Base-by-base conservation (phyloP, 202 grass and related monocot species). In the Carex sylvatica region DNA sequence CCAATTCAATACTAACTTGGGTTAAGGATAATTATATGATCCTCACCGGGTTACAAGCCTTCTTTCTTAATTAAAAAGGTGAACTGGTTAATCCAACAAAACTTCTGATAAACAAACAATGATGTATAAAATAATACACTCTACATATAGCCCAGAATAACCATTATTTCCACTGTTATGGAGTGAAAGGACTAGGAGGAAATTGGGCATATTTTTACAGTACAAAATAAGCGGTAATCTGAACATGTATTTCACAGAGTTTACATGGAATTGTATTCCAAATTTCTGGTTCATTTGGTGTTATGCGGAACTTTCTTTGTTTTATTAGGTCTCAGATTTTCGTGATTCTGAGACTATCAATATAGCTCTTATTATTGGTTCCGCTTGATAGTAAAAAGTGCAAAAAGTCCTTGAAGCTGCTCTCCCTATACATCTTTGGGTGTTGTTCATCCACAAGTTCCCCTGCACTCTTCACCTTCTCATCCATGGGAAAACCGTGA, bases 391-490 rank as follows among this genome's bases (percentile, higher is more conserved):
- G 83, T 14, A 90, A 78, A 86, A 92, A 95, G 42, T 94, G 56
- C 12, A 98, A 84, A 87, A 95, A 98, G 28, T 98, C 92, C 7
- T 80, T 76, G 36, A 98, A 98, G 80, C 90, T 98, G 74, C 90
- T 95, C 18, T 82, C 92, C 60, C 82, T 90, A 54, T 98, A 98
- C 76, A 88, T 60, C 77, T 55, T 85, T 0, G 92, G 90, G 64
- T 91, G 81, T 5, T 51, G 6, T 66, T 94, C 83, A 13, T 98
- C 86, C 2, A 94, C 74, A 13, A 94, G 67, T 78, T 87, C 70
- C 30, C 79, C 12, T 3, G 90, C 83, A 22, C 82, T 86, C 19
- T 31, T 18, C 0, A 98, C 92, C 84, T 94, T 93, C 69, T 91
- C 85, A 26, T 90, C 74, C 75, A 83, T 91, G 0, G 88, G 67